Evolutionary conservation across 768 basidiomycete genomes (phyloP).

Genomic region (Xerocomellus amylosporus): DNA sequence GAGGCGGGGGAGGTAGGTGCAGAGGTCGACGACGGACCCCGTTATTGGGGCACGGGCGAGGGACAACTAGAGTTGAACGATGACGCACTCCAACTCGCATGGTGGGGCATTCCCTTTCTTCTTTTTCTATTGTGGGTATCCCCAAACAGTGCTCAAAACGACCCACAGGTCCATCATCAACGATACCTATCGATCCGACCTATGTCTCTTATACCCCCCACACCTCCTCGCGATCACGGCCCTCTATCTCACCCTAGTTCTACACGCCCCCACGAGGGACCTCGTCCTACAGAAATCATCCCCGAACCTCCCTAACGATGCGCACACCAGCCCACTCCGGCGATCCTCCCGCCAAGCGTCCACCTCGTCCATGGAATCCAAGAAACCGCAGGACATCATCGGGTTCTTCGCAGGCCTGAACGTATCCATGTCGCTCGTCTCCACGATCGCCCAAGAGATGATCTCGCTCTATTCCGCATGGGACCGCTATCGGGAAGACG

Average conservation of each 20-base stretch:
- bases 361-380: constrained; percentile 26
- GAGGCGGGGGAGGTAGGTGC: constrained; percentile 54
- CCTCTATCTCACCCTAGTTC: constrained; percentile 81
- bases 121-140: not conserved
- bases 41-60: constrained; percentile 80
- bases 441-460: constrained; percentile 88
- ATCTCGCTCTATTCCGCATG: constrained; percentile 86
- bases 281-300: constrained; percentile 40
- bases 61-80: constrained; percentile 76
- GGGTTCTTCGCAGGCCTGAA: constrained; percentile 84
- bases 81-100: constrained; percentile 83
- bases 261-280: constrained; percentile 59
- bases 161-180: constrained; percentile 88
- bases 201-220: constrained; percentile 93
- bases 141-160: not conserved
- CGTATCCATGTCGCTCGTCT: constrained; percentile 76
- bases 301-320: constrained; percentile 18
- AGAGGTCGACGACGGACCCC: constrained; percentile 53
- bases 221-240: constrained; percentile 92
- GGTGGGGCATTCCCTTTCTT: constrained; percentile 46
- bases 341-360: constrained; percentile 53
- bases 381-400: constrained; percentile 63
- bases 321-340: constrained; percentile 41
- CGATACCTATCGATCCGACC: constrained; percentile 90
- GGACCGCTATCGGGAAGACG: constrained; percentile 77